Base-by-base conservation (phyloP, 805 yeast genomes). In the Saccharomycopsis microspora region DNA sequence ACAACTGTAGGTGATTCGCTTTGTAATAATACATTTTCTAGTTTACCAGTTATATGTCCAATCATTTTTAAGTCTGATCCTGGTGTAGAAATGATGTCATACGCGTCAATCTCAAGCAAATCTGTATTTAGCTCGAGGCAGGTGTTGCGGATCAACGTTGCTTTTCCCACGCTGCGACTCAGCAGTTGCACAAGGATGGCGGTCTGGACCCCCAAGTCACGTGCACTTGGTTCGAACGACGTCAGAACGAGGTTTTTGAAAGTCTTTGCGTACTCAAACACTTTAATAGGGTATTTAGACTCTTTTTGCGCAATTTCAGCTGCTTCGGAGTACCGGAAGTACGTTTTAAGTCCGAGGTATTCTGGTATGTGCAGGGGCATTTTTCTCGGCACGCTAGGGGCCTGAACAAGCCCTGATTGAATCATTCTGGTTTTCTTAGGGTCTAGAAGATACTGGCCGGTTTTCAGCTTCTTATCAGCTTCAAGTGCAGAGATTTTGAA, bases 1-100 rank as follows among this genome's bases (percentile, higher is more conserved):
- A 87, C 61, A 1, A 89, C 67, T 2, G 77, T 52, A 5, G 68
- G 64, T 0, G 75, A 66, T 11, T 62, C 39, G 43, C 75, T 67
- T 51, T 64, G 59, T 8, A 76, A 67, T 51, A 76, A 60, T 38
- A 76, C 66, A 27, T 80, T 70, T 54, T 88, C 97, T 4, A 86
- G 68, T 57, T 81, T 78, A 0, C 96, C 97, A 44, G 76, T 67
- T 8, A 90, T 67, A 1, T 76, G 64, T 0, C 96, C 98, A 27
- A 90, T 66, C 0, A 89, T 84, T 58, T 88, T 88, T 32, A 79
- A 65, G 47, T 83, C 90, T 9, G 85, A 77, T 1, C 88, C 85
- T 1, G 79, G 75, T 5, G 42, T 40, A 10, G 32, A 27, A 3
- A 82, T 62, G 4, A 82, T 61, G 34, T 78, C 85, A 53, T 75